phyloP scores from a whole-genome alignment of 1,139 yeast species.

The Scheffersomyces insectosa region DNA sequence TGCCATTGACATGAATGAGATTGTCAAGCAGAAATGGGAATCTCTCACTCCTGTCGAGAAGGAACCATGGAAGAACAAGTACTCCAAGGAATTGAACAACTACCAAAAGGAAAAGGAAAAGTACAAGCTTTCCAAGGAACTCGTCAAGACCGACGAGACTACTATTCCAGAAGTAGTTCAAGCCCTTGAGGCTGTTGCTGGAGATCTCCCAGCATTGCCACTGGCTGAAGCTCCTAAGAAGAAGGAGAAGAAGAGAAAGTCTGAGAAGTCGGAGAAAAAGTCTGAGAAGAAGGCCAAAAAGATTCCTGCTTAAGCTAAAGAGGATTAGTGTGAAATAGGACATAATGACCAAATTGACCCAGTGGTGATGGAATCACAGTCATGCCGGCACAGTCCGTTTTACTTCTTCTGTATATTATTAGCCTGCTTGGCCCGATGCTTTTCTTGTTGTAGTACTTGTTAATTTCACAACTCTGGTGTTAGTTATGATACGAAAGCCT shows the following conservation, averaged over 20 bases:
- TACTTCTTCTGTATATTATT: no score
- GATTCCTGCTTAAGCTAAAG: slow-evolving; percentile 1
- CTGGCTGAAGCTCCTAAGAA: slow-evolving; percentile 2
- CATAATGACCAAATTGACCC: no score
- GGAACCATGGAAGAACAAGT: slow-evolving; percentile 73
- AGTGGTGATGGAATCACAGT: no score
- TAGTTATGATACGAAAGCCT: no score
- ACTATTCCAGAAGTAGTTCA: slow-evolving; percentile 8
- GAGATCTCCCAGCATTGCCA: slow-evolving; percentile 5
- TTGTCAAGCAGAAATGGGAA: slow-evolving; percentile 79
- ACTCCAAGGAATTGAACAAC: slow-evolving; percentile 60
- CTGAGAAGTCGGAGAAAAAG: slow-evolving; percentile 17
- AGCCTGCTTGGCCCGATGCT: no score
- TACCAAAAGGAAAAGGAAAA: slow-evolving; percentile 67
- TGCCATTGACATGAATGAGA: slow-evolving; percentile 76
- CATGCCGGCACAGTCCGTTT: no score
- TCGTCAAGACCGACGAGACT: slow-evolving; percentile 11
- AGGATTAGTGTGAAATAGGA: no score
- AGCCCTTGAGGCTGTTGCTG: slow-evolving; percentile 13
- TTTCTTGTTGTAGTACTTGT: no score
- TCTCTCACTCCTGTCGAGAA: slow-evolving; percentile 66
- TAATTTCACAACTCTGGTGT: no score
- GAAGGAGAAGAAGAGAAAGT: slow-evolving; percentile 28
- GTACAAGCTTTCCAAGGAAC: slow-evolving; percentile 54
- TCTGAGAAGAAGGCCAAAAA: slow-evolving; percentile 13